These are phyloP conservation scores for Leccinum subgranulosum DNA, from an alignment of 768 basidiomycete genomes.

Conservation along the genomic window DNA sequence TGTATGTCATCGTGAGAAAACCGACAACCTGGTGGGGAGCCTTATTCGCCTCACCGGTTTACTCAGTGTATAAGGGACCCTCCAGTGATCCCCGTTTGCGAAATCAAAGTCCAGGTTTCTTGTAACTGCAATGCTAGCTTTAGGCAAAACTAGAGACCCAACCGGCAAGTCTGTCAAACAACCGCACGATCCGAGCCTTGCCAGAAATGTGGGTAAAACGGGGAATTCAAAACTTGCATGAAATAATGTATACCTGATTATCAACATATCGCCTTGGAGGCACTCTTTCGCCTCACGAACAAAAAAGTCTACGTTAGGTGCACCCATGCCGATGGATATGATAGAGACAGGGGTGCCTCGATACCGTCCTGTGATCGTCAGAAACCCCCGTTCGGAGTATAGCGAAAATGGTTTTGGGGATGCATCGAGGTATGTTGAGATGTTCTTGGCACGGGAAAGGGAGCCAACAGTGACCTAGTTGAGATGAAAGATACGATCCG, in stretches of 20 bases:
- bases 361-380: conserved; percentile 68
- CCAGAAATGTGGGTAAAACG: not conserved
- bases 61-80: conserved; percentile 60
- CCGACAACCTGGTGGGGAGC: not conserved
- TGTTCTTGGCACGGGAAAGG: conserved; percentile 57
- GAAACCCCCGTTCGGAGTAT: conserved; percentile 71
- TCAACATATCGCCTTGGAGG: conserved; percentile 56
- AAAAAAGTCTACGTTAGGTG: conserved; percentile 82
- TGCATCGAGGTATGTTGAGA: conserved; percentile 63
- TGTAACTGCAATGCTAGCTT: conserved; percentile 60
- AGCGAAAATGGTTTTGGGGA: conserved; percentile 57
- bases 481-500: conserved; percentile 3
- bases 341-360: conserved; percentile 63
- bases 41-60: conserved; percentile 46
- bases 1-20: conserved; percentile 1
- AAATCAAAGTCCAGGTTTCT: conserved; percentile 82
- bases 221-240: not conserved
- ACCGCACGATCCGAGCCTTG: conserved; percentile 80
- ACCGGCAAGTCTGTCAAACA: conserved; percentile 64
- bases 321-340: conserved; percentile 82
- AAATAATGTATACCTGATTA: conserved; percentile 40
- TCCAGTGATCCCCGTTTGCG: conserved; percentile 37
- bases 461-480: conserved; percentile 71
- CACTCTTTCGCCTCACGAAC: conserved; percentile 78
- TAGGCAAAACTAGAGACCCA: conserved; percentile 74